Evolutionary conservation across 2,329 filamentous ascomycete genomes (phyloP), one percentile per base, ranked within the genome.

Genomic region (Aspergillus unguis): DNA sequence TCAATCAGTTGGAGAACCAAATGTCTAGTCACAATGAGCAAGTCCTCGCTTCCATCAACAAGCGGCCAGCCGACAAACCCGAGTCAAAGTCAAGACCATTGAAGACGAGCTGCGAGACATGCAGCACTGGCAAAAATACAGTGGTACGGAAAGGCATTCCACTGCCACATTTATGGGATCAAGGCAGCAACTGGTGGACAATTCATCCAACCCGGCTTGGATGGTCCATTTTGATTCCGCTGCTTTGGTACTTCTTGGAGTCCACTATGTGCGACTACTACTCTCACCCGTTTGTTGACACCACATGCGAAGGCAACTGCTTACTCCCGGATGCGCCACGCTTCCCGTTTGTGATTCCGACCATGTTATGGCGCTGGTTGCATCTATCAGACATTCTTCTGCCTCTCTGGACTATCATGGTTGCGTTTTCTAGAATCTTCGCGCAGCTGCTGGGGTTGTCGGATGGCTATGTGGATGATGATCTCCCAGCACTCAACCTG

Each of bases 331-430:
- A 81, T 55, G 79, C 79, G 7, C 82, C 82, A 0, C 62, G 70
- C 25, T 80, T 77, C 46, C 82, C 82, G 0, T 81, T 77, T 54
- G 80, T 82, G 4, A 72, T 82, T 4, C 78, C 80, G 3, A 83
- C 80, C 3, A 72, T 84, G 62, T 52, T 82, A 3, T 80, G 67
- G 66, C 73, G 75, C 26, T 76, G 74, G 75, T 70, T 71, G 11
- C 69, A 71, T 58, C 54, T 75, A 5, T 70, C 66, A 0, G 48
- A 54, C 3, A 31, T 70, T 10, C 52, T 69, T 3, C 56, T 61
- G 0, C 70, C 71, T 0, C 29, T 71, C 10, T 59, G 67, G 49
- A 61, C 69, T 3, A 50, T 74, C 10, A 10, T 57, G 1, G 47
- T 72, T 9, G 68, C 66, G 1, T 49, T 69, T 33, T 61, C 63